phyloP scores from a whole-genome alignment of 2,329 filamentous ascomycete species.

The Claviceps sp. region DNA sequence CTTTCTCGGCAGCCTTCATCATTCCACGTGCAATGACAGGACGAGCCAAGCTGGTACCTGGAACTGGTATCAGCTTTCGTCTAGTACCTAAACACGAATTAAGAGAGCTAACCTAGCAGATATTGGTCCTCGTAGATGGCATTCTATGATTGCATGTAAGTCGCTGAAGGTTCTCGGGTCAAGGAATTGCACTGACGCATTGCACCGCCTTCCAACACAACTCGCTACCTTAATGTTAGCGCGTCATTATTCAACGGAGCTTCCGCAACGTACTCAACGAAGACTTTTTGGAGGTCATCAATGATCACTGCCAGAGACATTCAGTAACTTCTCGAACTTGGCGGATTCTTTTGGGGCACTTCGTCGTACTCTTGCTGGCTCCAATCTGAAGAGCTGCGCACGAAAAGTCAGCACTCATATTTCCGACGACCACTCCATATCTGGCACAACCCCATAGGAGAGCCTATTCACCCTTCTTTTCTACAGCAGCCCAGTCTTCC shows the following conservation, averaged over 20 bases:
- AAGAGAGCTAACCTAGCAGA: conserved; percentile 10
- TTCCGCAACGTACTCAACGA: conserved; percentile 40
- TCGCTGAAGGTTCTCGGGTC: background rate
- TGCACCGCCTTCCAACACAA: conserved; percentile 65
- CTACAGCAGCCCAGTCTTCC: conserved; percentile 56
- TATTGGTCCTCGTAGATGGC: conserved; percentile 46
- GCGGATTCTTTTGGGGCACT: background rate
- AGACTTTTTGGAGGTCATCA: conserved; percentile 53
- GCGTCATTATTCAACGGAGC: background rate
- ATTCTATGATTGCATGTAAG: conserved; percentile 18
- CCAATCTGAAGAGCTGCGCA: background rate
- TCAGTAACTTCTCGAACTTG: background rate
- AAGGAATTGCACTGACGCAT: conserved; percentile 6
- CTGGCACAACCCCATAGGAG: conserved; percentile 15
- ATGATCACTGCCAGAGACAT: conserved; percentile 27
- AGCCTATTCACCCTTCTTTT: conserved; percentile 45
- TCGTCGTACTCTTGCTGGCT: background rate
- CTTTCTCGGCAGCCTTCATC: conserved; percentile 20
- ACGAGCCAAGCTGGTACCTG: conserved; percentile 45
- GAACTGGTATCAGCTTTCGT: background rate
- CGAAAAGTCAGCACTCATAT: background rate
- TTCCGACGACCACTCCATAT: background rate
- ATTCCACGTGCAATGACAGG: conserved; percentile 49
- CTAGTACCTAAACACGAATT: background rate
- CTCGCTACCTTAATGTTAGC: conserved; percentile 19